phyloP scores from a whole-genome alignment of 805 yeast genomes.

The Zygosaccharomyces siamensis region DNA sequence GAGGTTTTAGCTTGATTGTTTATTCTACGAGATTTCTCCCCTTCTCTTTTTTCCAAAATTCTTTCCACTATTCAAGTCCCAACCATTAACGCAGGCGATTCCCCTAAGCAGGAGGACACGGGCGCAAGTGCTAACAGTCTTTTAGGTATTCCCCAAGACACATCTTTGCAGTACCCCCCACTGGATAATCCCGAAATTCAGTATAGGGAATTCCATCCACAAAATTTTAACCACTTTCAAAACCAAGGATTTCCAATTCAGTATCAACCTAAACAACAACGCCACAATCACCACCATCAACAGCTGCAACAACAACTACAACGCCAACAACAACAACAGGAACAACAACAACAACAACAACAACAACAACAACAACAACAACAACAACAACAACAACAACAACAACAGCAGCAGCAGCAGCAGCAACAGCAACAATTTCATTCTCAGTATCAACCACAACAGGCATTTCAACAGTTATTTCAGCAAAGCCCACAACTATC shows the following conservation, averaged over 20 bases:
- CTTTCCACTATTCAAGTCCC: constrained; percentile 21
- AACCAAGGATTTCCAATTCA: constrained; percentile 16
- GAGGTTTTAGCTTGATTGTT: constrained; percentile 2
- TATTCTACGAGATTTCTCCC: constrained; percentile 3
- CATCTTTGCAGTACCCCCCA: constrained; percentile 25
- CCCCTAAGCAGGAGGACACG: constrained; percentile 23
- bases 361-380: constrained; percentile 7
- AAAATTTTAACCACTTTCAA: constrained; percentile 18
- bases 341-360: constrained; percentile 11
- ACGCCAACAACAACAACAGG: constrained; percentile 9
- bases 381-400: constrained; percentile 11
- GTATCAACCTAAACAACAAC: constrained; percentile 11
- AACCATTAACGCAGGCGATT: constrained; percentile 15
- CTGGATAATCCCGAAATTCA: constrained; percentile 19
- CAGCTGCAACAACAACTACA: constrained; percentile 5
- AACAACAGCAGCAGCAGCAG: constrained; percentile 6
- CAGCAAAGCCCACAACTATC: constrained; percentile 11
- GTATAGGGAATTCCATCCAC: constrained; percentile 12
- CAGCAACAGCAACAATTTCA: constrained; percentile 15
- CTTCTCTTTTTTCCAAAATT: constrained; percentile 10
- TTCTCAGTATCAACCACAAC: constrained; percentile 3
- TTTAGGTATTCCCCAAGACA: constrained; percentile 19
- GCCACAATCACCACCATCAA: constrained; percentile 5
- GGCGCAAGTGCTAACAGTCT: constrained; percentile 16
- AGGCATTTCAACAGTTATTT: constrained; percentile 9